phyloP scores from a whole-genome alignment of 139 green algal genomes.

The Tetradesmus lagerheimii region DNA sequence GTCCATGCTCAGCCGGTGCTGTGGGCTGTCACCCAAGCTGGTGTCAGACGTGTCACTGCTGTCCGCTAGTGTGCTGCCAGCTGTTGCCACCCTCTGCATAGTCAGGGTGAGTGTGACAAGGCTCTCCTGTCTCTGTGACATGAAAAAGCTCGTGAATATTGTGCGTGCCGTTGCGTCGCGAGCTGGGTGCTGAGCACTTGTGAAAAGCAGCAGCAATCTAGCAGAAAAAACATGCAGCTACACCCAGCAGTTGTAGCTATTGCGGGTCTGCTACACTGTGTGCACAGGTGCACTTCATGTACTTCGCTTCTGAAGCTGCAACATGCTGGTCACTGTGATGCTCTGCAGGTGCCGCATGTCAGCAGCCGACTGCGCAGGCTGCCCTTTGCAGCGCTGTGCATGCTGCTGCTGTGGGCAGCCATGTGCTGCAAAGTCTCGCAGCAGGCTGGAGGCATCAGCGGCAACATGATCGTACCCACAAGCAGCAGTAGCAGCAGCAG shows the following conservation, averaged over 20 bases:
- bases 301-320: too few relatives aligned
- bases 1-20: neutral
- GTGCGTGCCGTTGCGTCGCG: too few relatives aligned
- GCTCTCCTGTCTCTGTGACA: neutral
- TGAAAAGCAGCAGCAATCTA: too few relatives aligned
- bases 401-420: neutral
- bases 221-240: too few relatives aligned
- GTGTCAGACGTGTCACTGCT: neutral
- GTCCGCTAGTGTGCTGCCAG: neutral
- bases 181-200: too few relatives aligned
- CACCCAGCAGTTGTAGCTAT: too few relatives aligned
- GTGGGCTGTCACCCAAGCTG: neutral
- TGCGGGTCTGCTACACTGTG: too few relatives aligned
- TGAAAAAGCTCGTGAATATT: too few relatives aligned
- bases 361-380: neutral
- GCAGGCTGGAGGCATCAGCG: neutral
- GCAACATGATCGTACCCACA: neutral
- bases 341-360: neutral
- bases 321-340: neutral
- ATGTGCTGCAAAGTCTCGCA: neutral
- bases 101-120: neutral
- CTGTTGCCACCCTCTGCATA: conserved; percentile 13
- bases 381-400: neutral
- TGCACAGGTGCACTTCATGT: too few relatives aligned
- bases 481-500: conserved; percentile 15